phyloP scores from a whole-genome alignment of 1,284 basidiomycete genomes.

The Macrocystidia cucumis region DNA sequence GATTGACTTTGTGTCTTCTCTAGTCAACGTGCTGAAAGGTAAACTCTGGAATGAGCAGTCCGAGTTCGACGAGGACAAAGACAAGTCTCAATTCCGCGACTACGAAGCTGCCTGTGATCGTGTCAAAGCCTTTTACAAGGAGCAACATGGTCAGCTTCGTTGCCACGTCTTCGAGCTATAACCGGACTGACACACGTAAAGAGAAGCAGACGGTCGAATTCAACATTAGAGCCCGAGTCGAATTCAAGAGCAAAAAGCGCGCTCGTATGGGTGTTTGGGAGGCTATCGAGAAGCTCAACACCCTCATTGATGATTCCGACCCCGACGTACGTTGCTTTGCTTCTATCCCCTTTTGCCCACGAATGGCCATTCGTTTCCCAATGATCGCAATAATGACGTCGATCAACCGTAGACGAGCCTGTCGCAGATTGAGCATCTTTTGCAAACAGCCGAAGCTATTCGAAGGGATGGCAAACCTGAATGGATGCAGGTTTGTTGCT shows the following conservation, averaged over 20 bases:
- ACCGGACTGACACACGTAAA: slow-evolving; percentile 19
- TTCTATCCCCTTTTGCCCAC: background rate
- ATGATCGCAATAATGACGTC: too few relatives aligned
- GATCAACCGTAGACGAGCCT: slow-evolving; percentile 58
- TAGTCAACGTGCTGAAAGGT: slow-evolving; percentile 64
- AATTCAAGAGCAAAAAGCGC: slow-evolving; percentile 58
- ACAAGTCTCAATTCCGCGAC: slow-evolving; percentile 69
- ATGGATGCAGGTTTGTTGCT: slow-evolving; percentile 65
- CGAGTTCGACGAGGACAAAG: slow-evolving; percentile 67
- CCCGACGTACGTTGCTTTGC: slow-evolving; percentile 54
- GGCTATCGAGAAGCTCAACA: slow-evolving; percentile 87
- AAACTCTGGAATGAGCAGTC: slow-evolving; percentile 54
- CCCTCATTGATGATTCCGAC: slow-evolving; percentile 84
- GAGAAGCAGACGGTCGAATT: slow-evolving; percentile 85
- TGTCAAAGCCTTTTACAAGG: slow-evolving; percentile 83
- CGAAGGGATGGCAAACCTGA: slow-evolving; percentile 84
- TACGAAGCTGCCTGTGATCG: slow-evolving; percentile 79
- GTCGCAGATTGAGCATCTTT: slow-evolving; percentile 85
- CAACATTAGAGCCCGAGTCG: slow-evolving; percentile 71
- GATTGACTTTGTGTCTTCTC: background rate
- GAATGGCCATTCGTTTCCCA: slow-evolving; percentile 9
- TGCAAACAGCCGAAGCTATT: slow-evolving; percentile 91
- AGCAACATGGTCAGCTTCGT: slow-evolving; percentile 65
- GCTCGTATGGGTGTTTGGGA: slow-evolving; percentile 82
- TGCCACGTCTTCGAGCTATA: slow-evolving; percentile 1